These are phyloP conservation scores for Spergularia azorica DNA, from an alignment of 179 eudicot species.

Conservation along the genomic window DNA sequence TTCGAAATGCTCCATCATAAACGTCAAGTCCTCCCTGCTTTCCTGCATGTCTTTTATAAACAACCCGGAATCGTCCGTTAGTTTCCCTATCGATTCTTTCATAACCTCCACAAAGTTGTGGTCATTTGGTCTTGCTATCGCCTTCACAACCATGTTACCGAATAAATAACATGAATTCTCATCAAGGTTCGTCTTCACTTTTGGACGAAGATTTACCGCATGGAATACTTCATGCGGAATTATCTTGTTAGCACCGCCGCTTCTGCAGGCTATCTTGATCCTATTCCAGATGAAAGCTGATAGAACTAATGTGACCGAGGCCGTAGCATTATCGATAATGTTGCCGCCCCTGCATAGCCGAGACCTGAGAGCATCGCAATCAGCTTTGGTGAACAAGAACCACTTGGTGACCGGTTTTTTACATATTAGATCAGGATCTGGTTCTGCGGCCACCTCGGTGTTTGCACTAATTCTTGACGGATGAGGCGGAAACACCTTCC, in stretches of 20 bases:
- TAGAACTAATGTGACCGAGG: background rate
- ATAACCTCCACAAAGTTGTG: background rate
- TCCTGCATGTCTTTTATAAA: background rate
- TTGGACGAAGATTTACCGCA: conserved; percentile 16
- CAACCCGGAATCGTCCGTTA: background rate
- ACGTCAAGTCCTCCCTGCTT: background rate
- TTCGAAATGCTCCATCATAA: background rate
- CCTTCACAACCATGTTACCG: conserved; percentile 17
- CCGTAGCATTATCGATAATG: too few species aligned
- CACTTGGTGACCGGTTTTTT: conserved; percentile 22
- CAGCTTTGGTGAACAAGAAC: conserved; percentile 18
- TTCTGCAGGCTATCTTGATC: background rate
- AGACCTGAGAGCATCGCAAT: too few species aligned
- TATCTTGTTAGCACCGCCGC: background rate
- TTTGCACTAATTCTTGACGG: too few species aligned
- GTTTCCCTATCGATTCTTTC: background rate
- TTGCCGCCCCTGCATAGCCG: too few species aligned
- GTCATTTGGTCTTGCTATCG: background rate
- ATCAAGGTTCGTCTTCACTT: background rate
- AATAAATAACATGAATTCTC: conserved; percentile 4
- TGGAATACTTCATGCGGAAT: background rate
- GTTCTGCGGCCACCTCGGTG: too few species aligned
- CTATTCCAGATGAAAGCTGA: conserved; percentile 23
- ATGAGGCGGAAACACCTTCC: too few species aligned
- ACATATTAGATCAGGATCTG: background rate